Evolutionary conservation across 164 flowering plant genomes (phyloP).

Genomic region (Vitis amurensis): DNA sequence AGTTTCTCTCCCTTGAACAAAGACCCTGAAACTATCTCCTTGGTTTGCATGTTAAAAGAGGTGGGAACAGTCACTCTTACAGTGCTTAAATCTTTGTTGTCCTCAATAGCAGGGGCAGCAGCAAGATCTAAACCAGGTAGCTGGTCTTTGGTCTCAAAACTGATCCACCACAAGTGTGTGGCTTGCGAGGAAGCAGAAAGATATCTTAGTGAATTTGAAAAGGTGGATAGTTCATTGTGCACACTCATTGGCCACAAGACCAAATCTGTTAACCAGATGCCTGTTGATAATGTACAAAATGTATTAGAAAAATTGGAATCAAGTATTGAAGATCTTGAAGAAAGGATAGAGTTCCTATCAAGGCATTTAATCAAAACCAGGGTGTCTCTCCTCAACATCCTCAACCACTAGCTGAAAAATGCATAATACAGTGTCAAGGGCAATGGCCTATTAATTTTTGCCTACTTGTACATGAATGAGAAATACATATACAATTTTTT

Average conservation of each 20-base stretch:
- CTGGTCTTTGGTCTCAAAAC: conserved; percentile 17
- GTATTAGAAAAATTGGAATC: too few species aligned
- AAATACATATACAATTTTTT: too few species aligned
- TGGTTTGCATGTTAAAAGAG: conserved; percentile 12
- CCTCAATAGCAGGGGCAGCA: conserved; percentile 3
- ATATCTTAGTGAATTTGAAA: conserved; percentile 10
- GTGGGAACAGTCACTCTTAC: conserved; percentile 22
- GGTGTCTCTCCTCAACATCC: too few species aligned
- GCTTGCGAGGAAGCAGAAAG: neutral
- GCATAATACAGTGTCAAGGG: too few species aligned
- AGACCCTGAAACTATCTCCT: neutral
- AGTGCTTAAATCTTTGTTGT: conserved; percentile 23
- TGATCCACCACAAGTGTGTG: conserved; percentile 2
- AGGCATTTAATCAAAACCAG: too few species aligned
- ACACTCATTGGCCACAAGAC: neutral
- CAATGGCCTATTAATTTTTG: too few species aligned
- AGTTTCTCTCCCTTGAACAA: neutral
- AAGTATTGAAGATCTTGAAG: too few species aligned
- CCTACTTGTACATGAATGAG: too few species aligned
- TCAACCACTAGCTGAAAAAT: too few species aligned
- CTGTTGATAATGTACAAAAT: too few species aligned
- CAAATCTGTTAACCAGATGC: too few species aligned
- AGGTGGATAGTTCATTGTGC: conserved; percentile 14
- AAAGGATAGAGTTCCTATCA: too few species aligned
- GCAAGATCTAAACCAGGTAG: conserved; percentile 12